phyloP scores from a whole-genome alignment of 2,329 filamentous ascomycete species.

The Epichloe festucae region DNA sequence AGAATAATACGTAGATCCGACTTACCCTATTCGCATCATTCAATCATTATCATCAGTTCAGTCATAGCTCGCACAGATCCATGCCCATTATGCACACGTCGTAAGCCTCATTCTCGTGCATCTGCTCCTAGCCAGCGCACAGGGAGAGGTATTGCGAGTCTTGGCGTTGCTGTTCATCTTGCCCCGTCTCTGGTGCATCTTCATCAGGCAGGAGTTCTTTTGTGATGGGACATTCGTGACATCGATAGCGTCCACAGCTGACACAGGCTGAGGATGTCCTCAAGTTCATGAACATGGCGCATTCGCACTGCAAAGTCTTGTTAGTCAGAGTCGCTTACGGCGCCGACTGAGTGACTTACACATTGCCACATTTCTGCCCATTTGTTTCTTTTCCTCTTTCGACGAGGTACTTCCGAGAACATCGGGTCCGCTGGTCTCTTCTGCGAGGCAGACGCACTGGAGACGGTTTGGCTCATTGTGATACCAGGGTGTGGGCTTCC shows the following conservation, averaged over 20 bases:
- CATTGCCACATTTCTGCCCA: conserved; percentile 4
- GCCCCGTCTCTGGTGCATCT: neutral
- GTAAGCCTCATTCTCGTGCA: neutral
- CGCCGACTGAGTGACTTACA: neutral
- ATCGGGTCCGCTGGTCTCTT: conserved; percentile 1
- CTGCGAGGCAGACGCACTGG: neutral
- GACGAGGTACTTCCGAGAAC: neutral
- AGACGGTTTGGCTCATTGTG: neutral
- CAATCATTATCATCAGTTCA: neutral
- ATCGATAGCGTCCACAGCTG: neutral
- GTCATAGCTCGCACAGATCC: neutral
- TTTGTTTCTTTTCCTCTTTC: neutral
- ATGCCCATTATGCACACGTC: neutral
- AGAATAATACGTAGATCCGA: neutral
- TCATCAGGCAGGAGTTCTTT: neutral
- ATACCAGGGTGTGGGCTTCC: conserved; percentile 7
- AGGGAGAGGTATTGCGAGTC: neutral
- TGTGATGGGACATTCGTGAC: neutral
- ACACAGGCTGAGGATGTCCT: neutral
- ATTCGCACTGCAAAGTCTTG: neutral
- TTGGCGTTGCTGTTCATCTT: neutral
- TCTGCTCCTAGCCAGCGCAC: neutral
- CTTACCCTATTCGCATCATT: neutral
- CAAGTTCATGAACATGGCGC: neutral
- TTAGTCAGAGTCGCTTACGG: neutral